Evolutionary conservation across 306 rosid genomes (phyloP).

Genomic region (Casuarina equisetifolia): DNA sequence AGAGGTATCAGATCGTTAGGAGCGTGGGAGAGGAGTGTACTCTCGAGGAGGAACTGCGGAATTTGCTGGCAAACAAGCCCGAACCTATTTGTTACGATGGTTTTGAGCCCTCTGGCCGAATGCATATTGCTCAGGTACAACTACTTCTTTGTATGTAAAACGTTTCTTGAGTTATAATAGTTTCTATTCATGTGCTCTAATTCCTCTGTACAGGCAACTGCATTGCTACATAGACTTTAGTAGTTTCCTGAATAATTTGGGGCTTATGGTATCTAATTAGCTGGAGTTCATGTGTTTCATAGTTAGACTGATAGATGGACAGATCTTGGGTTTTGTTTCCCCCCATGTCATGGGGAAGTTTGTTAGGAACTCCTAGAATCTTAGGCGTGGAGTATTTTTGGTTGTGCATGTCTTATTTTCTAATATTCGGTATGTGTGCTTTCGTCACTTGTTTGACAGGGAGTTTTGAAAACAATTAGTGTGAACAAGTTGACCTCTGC

Average conservation of each 20-base stretch:
- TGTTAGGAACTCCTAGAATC: too few relatives aligned
- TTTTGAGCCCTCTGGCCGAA: slow-evolving; percentile 88
- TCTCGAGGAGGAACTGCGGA: slow-evolving; percentile 76
- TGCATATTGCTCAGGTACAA: slow-evolving; percentile 93
- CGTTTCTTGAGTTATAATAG: not conserved
- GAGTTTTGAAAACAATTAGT: slow-evolving; percentile 72
- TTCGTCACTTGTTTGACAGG: slow-evolving; percentile 36
- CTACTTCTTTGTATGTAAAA: not conserved
- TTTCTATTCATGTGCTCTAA: not conserved
- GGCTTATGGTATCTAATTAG: not conserved
- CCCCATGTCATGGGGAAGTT: not conserved
- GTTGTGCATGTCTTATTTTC: not conserved
- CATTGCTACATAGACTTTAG: not conserved
- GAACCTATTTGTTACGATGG: slow-evolving; percentile 86
- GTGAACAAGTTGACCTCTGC: slow-evolving; percentile 78
- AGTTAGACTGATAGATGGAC: not conserved
- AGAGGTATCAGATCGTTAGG: slow-evolving; percentile 54
- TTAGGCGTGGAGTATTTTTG: not conserved
- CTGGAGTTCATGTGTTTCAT: not conserved
- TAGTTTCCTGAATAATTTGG: not conserved
- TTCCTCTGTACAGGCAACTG: not conserved
- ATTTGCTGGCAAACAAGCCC: slow-evolving; percentile 62
- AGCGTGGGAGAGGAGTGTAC: slow-evolving; percentile 91
- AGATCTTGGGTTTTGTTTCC: not conserved
- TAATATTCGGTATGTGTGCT: not conserved